Base-by-base conservation (phyloP, 257 asterid species). In the Salvia splendens region DNA sequence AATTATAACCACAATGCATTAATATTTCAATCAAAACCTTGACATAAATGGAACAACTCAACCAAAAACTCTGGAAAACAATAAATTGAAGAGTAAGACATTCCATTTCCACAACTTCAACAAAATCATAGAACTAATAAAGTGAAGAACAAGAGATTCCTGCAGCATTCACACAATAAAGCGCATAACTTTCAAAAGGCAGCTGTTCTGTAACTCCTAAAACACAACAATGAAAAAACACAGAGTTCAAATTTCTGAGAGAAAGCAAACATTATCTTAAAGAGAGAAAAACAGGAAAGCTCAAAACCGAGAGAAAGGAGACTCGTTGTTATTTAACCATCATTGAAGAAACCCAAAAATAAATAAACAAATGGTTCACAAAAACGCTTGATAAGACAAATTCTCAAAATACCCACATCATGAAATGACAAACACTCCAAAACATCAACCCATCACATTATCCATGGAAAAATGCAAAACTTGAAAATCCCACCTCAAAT, bases 401-500 rank as follows among this genome's bases (percentile, higher is more conserved):
- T 8, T 65, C 58, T 52, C 58, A 53, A 28, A 50, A 11, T 1
- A 73, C 28, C 20, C 53, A 54, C 65, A 15, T 35, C 56, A 35
- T 20, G 61, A 56, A 72, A 54, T 45, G 53, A 55, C 62, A 57
- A 54, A 75, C 41, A 36, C 57, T 12, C 64, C 28, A 52, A 64
- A 70, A 67, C 36, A 65, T 8, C 47, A 50, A 24, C 4, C 76
- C 71, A 17, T 65, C 32, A 9, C 55, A 71, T 35, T 12, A 12
- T 5, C 36, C 38, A 6, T 64, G 24, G 45, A 40, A 5, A n/a
- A 30, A n/a, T 9, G 16, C 2, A 48, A 33, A 16, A 69, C 54
- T 33, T 38, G 20, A 40, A 63, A 69, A 58, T 57, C 76, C 53
- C 61, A 59, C 55, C 62, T 53, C 53, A 75, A 76, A 59, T 30